Base-by-base conservation (phyloP, 495 filamentous ascomycete species). In the Penicillium maclennaniae region DNA sequence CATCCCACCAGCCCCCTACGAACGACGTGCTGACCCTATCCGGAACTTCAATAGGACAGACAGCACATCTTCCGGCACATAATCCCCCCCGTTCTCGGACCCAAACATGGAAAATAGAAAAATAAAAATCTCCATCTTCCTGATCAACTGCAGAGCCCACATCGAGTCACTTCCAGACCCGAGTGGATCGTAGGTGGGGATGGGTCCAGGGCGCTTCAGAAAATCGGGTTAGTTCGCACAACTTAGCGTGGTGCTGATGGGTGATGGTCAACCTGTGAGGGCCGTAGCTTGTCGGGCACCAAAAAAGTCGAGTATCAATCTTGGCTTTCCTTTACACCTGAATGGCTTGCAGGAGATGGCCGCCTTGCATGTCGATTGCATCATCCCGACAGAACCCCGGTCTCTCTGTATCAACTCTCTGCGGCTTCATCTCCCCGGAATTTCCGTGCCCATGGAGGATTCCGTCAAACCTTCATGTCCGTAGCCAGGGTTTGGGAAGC, bases 281-380 rank as follows among this genome's bases (percentile, higher is more conserved):
- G 31, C 31, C 31, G 31, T 34, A 34, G 31, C 31, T 34, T 40
- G 27, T 55, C 47, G 48, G 51, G 52, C 44, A 55, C 43, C 51
- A 49, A 47, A 40, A 40, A 38, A 9, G 37, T 39, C 16, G 15
- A 17, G n/a, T 40, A 40, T 39, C 27, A n/a, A 53, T 37, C 44
- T 37, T 51, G 56, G 56, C 52, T 56, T 46, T 55, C 43, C 36
- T 31, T 48, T 41, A 8, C 39, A 34, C 16, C 47, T 47, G 38
- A 43, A 54, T 49, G 51, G 59, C 59, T 55, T 61, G 59, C 54
- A 58, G 59, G 48, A 60, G 47, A 47, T 20, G 41, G 17, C 45
- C 45, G 41, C 47, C 43, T 54, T 61, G 54, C 58, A 55, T 44
- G 28, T 37, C 5, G 19, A 58, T 61, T 61, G 55, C 55, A 61